Base-by-base conservation (phyloP, 495 filamentous ascomycete species). In the Choiromyces venosus region DNA sequence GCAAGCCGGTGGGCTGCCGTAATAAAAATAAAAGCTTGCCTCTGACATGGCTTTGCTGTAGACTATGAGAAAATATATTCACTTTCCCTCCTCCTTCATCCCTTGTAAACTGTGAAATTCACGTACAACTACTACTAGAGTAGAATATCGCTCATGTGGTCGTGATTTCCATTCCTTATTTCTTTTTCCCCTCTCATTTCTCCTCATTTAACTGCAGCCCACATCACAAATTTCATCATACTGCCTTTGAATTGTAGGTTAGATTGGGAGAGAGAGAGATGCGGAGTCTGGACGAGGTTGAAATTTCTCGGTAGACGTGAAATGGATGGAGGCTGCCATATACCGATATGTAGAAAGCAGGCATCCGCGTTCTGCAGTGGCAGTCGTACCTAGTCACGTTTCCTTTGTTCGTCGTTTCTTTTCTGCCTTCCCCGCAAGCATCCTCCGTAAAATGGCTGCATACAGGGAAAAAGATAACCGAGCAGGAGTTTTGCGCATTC, bases 311-410 rank as follows among this genome's bases (percentile, higher is more conserved):
- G 61, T 71, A 73, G 75, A 77, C 74, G 74, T 77, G 74, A 69
- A 61, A 69, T 61, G 73, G 40, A 72, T 29, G 65, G 75, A 76
- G 75, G 75, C 75, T 77, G 69, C 74, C 66, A 74, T 74, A 64
- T 73, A 75, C 64, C 52, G 56, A 44, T 64, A 74, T 66, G 42
- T 69, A 73, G 36, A 69, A 73, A 69, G 39, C 61, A 65, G 71
- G 56, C 70, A 64, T 73, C 74, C 73, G 70, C 74, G 69, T 71
- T 70, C 67, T 73, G 72, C 33, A 44, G 69, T 66, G 66, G 69
- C 69, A 14, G 74, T 76, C 65, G 72, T 66, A 76, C 74, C 44
- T 61, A 67, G 74, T 77, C 75, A 77, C 69, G 70, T 75, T 70
- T 73, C 67, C 66, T 36, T 64, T 64, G 39, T 66, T 56, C 38